Evolutionary conservation across 768 basidiomycete genomes (phyloP), one percentile per base, ranked within the genome.

Genomic region (Dentipellis sp.): DNA sequence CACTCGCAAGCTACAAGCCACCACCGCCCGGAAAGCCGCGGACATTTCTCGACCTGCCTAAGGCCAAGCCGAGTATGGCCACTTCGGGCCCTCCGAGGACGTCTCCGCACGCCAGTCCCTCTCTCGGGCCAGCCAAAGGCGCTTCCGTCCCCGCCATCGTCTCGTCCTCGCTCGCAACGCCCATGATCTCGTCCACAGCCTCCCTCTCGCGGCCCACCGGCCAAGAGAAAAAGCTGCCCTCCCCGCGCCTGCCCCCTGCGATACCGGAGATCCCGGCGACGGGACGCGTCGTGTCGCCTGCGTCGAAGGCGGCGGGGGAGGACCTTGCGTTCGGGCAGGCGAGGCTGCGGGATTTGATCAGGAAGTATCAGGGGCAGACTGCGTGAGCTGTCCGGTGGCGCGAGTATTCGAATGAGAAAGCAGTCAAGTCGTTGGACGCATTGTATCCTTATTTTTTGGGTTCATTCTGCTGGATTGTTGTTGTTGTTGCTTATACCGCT

Each of bases 271-370:
- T 29, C 39, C 7, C 17, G 34, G 22, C 55, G 10, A 53, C 51
- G 7, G 60, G 50, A n/a, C 46, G 54, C 14, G 52, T 55, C 14
- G 34, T 52, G 4, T 39, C 54, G n/a, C 57, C 52, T 23, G 49
- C 55, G 4, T 52, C 50, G 2, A 54, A 34, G 10, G 56, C 56
- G 3, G 50, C 59, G 6, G 60, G 60, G 58, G 71, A 71, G 1
- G 84, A 86, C 40, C 67, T 86, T 56, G 84, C 80, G 10, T 89
- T 90, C 70, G 88, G 88, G 12, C 84, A 90, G 68, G 87, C 88
- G 12, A 74, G 84, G 58, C 69, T 91, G 61, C 73, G 86, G 55
- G 88, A 90, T 69, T 72, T 91, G 59, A 91, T 91, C 66, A 85
- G 83, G 78, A 86, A 88, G 64, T 91, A 90, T 66, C 88, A 91